phyloP scores from a whole-genome alignment of 495 filamentous ascomycete species.

The Neurospora sp. region DNA sequence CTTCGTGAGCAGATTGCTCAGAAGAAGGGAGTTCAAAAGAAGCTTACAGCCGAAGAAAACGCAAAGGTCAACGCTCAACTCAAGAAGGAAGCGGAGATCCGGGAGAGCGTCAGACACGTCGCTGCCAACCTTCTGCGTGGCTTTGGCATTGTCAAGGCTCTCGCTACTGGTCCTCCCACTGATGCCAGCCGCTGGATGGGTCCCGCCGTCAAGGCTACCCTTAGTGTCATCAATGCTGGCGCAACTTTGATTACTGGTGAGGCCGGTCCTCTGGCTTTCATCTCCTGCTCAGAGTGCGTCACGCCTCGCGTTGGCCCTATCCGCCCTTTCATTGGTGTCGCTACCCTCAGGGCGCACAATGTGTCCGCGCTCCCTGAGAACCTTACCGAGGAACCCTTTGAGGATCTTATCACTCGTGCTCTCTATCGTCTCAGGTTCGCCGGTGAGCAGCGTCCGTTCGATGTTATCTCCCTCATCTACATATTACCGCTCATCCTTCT shows the following conservation, averaged over 20 bases:
- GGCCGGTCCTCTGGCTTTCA: constrained; percentile 65
- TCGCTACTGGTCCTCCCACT: constrained; percentile 76
- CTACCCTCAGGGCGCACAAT: constrained; percentile 69
- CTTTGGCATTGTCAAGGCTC: constrained; percentile 69
- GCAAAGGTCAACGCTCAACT: constrained; percentile 86
- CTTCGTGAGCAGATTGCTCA: constrained; percentile 76
- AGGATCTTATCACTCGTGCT: constrained; percentile 78
- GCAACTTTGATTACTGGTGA: constrained; percentile 73
- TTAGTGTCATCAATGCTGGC: constrained; percentile 64
- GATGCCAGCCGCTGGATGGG: constrained; percentile 83
- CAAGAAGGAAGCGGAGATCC: constrained; percentile 71
- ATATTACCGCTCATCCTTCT: constrained; percentile 70
- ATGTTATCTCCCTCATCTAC: constrained; percentile 75
- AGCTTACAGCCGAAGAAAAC: constrained; percentile 79
- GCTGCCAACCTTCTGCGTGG: constrained; percentile 65
- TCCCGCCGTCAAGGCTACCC: constrained; percentile 55
- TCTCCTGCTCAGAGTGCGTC: constrained; percentile 63
- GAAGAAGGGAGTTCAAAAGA: constrained; percentile 87
- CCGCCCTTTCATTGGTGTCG: constrained; percentile 74
- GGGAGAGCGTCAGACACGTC: constrained; percentile 54
- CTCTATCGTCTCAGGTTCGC: constrained; percentile 84
- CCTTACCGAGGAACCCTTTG: constrained; percentile 66
- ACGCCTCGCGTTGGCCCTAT: constrained; percentile 65
- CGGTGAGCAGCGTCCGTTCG: constrained; percentile 85
- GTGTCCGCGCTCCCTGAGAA: constrained; percentile 59